phyloP scores from a whole-genome alignment of 305 asterid species.

The Solanum chacoense region DNA sequence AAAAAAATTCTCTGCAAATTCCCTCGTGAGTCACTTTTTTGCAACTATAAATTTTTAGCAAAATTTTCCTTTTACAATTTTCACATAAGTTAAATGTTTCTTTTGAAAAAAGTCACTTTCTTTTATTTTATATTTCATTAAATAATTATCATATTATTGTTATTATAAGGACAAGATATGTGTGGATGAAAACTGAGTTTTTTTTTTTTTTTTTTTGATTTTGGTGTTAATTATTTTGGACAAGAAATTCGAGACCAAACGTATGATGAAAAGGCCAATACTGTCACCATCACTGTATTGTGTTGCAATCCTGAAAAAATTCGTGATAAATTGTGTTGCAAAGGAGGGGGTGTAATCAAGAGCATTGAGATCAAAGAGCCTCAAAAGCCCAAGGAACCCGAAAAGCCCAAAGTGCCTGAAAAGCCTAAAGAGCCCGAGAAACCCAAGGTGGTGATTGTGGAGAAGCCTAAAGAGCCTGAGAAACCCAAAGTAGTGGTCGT shows the following conservation, averaged over 20 bases:
- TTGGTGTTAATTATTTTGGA: neutral
- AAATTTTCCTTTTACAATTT: neutral
- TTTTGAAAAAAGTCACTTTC: neutral
- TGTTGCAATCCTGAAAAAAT: conserved; percentile 59
- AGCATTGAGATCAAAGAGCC: conserved; percentile 30
- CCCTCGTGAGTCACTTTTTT: conserved; percentile 38
- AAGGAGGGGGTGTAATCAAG: conserved; percentile 43
- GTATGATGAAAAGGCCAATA: conserved; percentile 34
- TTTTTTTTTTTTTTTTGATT: neutral
- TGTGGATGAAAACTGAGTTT: neutral
- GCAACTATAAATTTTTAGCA: neutral
- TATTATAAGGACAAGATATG: neutral
- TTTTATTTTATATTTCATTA: neutral
- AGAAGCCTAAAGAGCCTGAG: neutral
- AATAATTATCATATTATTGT: neutral
- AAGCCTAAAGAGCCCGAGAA: neutral
- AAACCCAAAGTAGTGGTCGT: neutral
- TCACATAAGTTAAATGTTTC: neutral
- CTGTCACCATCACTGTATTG: conserved; percentile 36
- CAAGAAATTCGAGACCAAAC: conserved; percentile 41
- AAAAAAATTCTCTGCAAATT: conserved; percentile 58
- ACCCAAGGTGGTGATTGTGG: neutral
- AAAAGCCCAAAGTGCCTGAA: neutral
- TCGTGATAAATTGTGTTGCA: conserved; percentile 40
- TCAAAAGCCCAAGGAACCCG: neutral